Evolutionary conservation across 176 grass and related monocot species (phyloP).

Genomic region (Metroxylon sagu): DNA sequence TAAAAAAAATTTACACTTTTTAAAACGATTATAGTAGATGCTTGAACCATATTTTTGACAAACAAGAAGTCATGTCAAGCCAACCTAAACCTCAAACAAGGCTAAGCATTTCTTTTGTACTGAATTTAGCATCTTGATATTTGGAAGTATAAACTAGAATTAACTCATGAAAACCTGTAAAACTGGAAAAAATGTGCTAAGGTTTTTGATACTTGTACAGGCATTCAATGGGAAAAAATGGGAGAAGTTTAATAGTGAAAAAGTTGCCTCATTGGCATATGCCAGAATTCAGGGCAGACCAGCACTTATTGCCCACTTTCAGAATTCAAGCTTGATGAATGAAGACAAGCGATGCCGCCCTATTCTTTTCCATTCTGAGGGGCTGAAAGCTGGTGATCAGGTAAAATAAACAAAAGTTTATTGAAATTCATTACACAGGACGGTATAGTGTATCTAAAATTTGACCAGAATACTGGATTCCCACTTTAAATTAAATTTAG

Average conservation of each 20-base stretch:
- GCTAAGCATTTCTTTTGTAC: conserved; percentile 8
- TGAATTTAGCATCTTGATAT: conserved; percentile 1
- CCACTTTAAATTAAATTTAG: too few relatives aligned
- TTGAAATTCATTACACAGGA: background rate
- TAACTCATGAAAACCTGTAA: background rate
- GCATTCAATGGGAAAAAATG: conserved; percentile 92
- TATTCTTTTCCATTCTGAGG: conserved; percentile 75
- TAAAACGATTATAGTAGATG: background rate
- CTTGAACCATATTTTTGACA: too few relatives aligned
- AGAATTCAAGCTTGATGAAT: conserved; percentile 96
- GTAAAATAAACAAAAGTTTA: conserved; percentile 15
- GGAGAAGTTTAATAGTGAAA: conserved; percentile 99
- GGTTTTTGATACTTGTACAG: conserved; percentile 19
- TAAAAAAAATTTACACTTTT: conserved; percentile 1
- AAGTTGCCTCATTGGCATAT: conserved; percentile 89
- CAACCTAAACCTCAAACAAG: background rate
- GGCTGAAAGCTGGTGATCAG: conserved; percentile 45
- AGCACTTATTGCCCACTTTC: conserved; percentile 82
- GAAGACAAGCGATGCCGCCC: conserved; percentile 94
- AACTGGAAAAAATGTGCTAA: background rate
- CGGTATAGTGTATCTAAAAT: background rate
- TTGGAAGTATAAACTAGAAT: background rate
- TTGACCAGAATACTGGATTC: background rate
- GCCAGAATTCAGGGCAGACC: conserved; percentile 73
- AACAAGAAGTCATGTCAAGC: too few relatives aligned